Conservation (phyloP, 176 grass and related monocot genomes). For the Stipa capillata region DNA sequence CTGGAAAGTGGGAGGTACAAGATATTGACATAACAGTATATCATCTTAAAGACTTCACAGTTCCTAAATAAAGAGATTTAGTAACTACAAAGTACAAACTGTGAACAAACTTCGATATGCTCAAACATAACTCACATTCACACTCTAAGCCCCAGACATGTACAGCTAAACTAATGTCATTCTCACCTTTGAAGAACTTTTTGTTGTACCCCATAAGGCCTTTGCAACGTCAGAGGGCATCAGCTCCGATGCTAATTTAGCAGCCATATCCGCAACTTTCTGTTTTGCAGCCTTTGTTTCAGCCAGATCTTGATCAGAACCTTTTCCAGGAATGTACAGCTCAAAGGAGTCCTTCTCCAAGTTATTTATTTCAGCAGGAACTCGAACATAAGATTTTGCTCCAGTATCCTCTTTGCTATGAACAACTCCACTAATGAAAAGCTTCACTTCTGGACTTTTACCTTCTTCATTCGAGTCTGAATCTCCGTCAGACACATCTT, state of each 20-base stretch:
- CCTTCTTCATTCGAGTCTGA: slow-evolving; percentile 42
- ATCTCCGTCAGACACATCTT: slow-evolving; percentile 39
- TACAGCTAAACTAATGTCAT: slow-evolving; percentile 5
- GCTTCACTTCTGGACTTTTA: slow-evolving; percentile 55
- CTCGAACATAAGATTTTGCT: slow-evolving; percentile 49
- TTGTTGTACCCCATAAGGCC: slow-evolving; percentile 63
- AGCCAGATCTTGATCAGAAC: slow-evolving; percentile 32
- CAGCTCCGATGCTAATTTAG: slow-evolving; percentile 75
- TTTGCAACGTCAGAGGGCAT: slow-evolving; percentile 83
- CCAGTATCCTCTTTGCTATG: slow-evolving; percentile 73
- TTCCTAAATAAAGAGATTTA: too few species aligned
- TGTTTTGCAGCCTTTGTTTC: slow-evolving; percentile 59
- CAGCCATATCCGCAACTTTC: slow-evolving; percentile 61
- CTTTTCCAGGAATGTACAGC: slow-evolving; percentile 62
- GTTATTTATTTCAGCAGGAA: slow-evolving; percentile 80
- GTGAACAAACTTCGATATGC: neutral
- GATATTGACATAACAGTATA: neutral
- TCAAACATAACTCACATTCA: neutral
- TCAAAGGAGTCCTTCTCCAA: slow-evolving; percentile 78
- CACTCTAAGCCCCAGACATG: neutral
- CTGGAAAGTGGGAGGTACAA: neutral
- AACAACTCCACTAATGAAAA: slow-evolving; percentile 86
- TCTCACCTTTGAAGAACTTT: slow-evolving; percentile 63
- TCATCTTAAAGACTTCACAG: neutral
- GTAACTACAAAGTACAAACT: neutral